Percentiles rank a stretch among this genome's conserved stretches.
Conservation (phyloP, 2,329 filamentous ascomycete genomes). For the Akanthomyces dipterigenus region DNA sequence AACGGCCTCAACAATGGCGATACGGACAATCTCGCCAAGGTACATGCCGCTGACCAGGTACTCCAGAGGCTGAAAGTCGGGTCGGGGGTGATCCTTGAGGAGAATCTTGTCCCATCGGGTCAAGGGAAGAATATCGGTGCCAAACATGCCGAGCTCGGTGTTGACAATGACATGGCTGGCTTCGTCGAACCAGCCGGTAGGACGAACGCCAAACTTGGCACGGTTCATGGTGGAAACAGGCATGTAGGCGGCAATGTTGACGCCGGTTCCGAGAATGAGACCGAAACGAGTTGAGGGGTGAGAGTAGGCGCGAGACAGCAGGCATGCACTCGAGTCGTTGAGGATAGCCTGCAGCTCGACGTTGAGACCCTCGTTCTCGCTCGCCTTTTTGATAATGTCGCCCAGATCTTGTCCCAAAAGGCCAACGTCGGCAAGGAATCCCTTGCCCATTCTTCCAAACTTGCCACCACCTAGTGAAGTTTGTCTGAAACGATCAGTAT, state of each 20-base stretch:
- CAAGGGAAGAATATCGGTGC: conserved; percentile 48
- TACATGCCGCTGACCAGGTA: conserved; percentile 60
- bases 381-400: conserved; percentile 49
- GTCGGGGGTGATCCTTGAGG: conserved; percentile 44
- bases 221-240: conserved; percentile 49
- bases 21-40: conserved; percentile 56
- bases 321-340: conserved; percentile 61
- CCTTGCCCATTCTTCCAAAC: conserved; percentile 59
- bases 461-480: conserved; percentile 54
- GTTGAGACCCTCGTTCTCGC: conserved; percentile 41
- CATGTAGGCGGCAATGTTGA: conserved; percentile 59
- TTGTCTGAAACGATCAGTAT: conserved; percentile 42
- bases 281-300: conserved; percentile 54
- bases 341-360: conserved; percentile 55
- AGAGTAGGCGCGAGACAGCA: conserved; percentile 57
- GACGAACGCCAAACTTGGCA: conserved; percentile 50
- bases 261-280: conserved; percentile 60
- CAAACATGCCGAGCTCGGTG: conserved; percentile 63
- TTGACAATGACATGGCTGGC: conserved; percentile 60
- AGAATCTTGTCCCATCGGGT: conserved; percentile 55
- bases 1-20: conserved; percentile 53
- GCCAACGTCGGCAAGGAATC: conserved; percentile 52
- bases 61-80: conserved; percentile 56
- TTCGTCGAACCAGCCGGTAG: conserved; percentile 47
- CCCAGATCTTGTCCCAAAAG: conserved; percentile 55